These are phyloP conservation scores for Penicillium sp. DNA, from an alignment of 2,329 filamentous ascomycete genomes.

Conservation along the genomic window DNA sequence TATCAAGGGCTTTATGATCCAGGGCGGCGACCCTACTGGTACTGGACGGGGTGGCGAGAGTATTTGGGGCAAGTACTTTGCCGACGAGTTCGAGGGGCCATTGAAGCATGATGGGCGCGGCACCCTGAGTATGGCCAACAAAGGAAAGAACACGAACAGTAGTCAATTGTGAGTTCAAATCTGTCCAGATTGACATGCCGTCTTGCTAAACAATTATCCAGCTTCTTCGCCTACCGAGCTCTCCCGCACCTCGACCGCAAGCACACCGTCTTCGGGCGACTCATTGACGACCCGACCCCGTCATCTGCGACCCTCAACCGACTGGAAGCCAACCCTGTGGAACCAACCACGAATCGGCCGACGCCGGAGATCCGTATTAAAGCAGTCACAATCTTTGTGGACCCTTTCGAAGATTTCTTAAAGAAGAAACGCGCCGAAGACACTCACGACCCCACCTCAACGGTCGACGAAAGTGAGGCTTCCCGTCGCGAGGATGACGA, in stretches of 20 bases:
- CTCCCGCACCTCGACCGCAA: conserved; percentile 87
- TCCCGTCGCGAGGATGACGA: conserved; percentile 67
- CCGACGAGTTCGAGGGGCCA: conserved; percentile 89
- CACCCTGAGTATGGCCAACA: conserved; percentile 92
- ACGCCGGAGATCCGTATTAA: conserved; percentile 75
- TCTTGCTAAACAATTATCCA: conserved; percentile 15
- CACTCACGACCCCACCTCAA: conserved; percentile 44
- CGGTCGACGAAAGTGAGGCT: conserved; percentile 24
- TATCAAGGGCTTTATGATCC: conserved; percentile 96
- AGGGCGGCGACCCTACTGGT: conserved; percentile 90
- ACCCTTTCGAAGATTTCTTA: conserved; percentile 93
- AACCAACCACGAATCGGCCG: conserved; percentile 70
- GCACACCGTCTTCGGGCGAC: conserved; percentile 91
- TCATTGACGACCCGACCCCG: conserved; percentile 64
- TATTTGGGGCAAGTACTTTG: conserved; percentile 92
- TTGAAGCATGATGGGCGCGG: conserved; percentile 79
- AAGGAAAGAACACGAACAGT: conserved; percentile 96
- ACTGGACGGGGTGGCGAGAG: conserved; percentile 87
- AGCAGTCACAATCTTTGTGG: conserved; percentile 81
- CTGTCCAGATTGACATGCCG: not conserved
- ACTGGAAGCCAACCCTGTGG: conserved; percentile 74
- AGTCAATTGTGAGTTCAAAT: conserved; percentile 65
- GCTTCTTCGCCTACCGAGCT: conserved; percentile 84
- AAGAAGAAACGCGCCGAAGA: conserved; percentile 69
- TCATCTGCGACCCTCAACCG: conserved; percentile 57